Evolutionary conservation across 169 alveolate species (phyloP), one percentile per base, ranked within the genome.

Genomic region (Plasmodium gonderi): DNA sequence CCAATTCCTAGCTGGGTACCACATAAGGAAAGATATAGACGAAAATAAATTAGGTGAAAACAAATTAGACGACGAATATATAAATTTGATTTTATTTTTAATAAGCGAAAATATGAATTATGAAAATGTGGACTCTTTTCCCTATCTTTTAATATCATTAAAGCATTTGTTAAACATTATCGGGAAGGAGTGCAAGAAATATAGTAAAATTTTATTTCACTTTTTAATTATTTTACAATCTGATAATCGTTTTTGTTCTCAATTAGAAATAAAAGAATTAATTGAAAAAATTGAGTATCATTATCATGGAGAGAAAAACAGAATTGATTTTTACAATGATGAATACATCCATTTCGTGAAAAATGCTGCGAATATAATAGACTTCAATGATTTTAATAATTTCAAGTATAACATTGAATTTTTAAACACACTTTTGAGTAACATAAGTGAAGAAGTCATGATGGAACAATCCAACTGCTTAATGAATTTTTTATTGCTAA

Each of bases 61-160:
- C 8, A 83, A 69, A 83, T 23, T 69, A 26, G 68, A 65, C 12
- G 67, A 83, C 2, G 92, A 69, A 33, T 8, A 54, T 17, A 69
- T 83, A 83, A 83, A 83, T 45, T 83, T 83, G 8, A 29, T 83
- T 83, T 72, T 83, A 69, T 83, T 69, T 72, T 42, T 83, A 83
- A 83, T 83, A 69, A 69, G 65, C 77, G 92, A 83, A 72, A 72
- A 83, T 83, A 76, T 76, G 14, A 83, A 69, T 33, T 83, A 83
- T 76, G 92, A 72, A 23, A 31, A 83, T 33, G 26, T 36, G 17
- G 83, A 83, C 44, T 49, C 92, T 0, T 83, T 69, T 49, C 92
- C 92, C 49, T 83, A 83, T 42, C 54, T 83, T 23, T 72, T 83
- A 72, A 45, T 83, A 26, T 60, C 68, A 33, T 26, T 83, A 42